These are phyloP conservation scores for Lathyrus aphaca DNA, from an alignment of 306 rosid genomes.

Conservation along the genomic window DNA sequence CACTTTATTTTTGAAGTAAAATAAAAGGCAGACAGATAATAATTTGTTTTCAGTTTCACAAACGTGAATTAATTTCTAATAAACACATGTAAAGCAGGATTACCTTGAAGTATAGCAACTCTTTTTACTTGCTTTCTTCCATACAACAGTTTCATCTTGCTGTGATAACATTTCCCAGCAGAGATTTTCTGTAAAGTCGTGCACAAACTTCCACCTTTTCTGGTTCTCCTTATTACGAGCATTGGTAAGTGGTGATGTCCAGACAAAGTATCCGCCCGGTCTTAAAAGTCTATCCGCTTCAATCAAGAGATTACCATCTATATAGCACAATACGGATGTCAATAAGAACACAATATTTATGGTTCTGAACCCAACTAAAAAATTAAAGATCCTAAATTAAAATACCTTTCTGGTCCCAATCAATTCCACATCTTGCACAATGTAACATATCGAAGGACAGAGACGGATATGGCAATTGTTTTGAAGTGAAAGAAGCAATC, in stretches of 20 bases:
- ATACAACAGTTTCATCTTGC: slow-evolving; percentile 94
- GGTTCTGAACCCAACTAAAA: not conserved
- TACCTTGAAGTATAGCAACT: slow-evolving; percentile 83
- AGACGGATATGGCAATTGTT: slow-evolving; percentile 91
- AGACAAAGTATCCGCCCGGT: slow-evolving; percentile 99
- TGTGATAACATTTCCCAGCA: slow-evolving; percentile 96
- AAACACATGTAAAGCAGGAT: slow-evolving; percentile 30
- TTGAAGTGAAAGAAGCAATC: slow-evolving; percentile 83
- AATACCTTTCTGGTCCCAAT: slow-evolving; percentile 90
- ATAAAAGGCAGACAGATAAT: no score
- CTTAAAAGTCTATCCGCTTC: slow-evolving; percentile 93
- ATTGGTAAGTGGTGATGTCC: slow-evolving; percentile 85
- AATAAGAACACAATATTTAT: not conserved
- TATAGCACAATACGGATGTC: slow-evolving; percentile 34
- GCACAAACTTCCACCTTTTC: slow-evolving; percentile 76
- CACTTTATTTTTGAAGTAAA: slow-evolving; percentile 10
- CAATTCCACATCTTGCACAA: slow-evolving; percentile 94
- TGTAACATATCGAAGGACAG: slow-evolving; percentile 97
- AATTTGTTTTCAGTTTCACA: not conserved
- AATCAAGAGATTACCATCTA: slow-evolving; percentile 85
- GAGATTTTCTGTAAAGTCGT: slow-evolving; percentile 62
- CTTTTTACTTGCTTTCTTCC: slow-evolving; percentile 89
- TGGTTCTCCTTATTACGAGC: slow-evolving; percentile 76
- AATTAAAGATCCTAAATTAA: not conserved
- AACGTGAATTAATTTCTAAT: slow-evolving; percentile 20